A percentile compares a stretch with the other conserved stretches of the same genome.
Evolutionary conservation across 2,329 filamentous ascomycete genomes (phyloP).

Genomic region (Ustulina deusta): DNA sequence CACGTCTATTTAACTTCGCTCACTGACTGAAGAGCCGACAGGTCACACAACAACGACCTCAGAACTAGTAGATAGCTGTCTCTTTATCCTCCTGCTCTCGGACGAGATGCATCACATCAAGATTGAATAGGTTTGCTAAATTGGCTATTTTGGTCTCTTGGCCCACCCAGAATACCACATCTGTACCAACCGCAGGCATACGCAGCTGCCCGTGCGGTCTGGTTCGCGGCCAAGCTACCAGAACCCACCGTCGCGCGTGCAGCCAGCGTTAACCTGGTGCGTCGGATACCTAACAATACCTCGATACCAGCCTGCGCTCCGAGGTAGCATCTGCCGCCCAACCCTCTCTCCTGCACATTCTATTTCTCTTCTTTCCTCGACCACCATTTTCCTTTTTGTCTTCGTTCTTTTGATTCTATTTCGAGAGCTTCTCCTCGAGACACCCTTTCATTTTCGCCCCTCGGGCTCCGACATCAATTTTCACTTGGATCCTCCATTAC

Average conservation of each 20-base stretch:
- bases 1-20: background rate
- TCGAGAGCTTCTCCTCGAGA: conserved; percentile 10
- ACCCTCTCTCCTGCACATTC: conserved; percentile 15
- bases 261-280: conserved; percentile 34
- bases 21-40: background rate
- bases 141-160: conserved; percentile 6
- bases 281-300: conserved; percentile 18
- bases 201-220: conserved; percentile 15
- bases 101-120: conserved; percentile 5
- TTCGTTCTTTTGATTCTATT: conserved; percentile 28
- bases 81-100: background rate
- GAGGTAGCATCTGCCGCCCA: conserved; percentile 29
- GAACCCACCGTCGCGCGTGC: conserved; percentile 36
- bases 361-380: conserved; percentile 21
- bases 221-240: conserved; percentile 28
- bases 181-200: conserved; percentile 2
- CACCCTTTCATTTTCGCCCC: conserved; percentile 20
- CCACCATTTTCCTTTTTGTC: conserved; percentile 9
- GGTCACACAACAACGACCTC: conserved; percentile 16
- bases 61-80: background rate
- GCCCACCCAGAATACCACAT: conserved; percentile 15
- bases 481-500: background rate
- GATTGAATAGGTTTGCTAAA: conserved; percentile 8
- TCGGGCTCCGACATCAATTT: conserved; percentile 3
- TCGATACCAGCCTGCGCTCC: conserved; percentile 2